A percentile compares a stretch with the other conserved stretches of the same genome.
These are phyloP conservation scores for Endothia cerciana DNA, from an alignment of 2,329 filamentous ascomycete genomes.

Conservation along the genomic window DNA sequence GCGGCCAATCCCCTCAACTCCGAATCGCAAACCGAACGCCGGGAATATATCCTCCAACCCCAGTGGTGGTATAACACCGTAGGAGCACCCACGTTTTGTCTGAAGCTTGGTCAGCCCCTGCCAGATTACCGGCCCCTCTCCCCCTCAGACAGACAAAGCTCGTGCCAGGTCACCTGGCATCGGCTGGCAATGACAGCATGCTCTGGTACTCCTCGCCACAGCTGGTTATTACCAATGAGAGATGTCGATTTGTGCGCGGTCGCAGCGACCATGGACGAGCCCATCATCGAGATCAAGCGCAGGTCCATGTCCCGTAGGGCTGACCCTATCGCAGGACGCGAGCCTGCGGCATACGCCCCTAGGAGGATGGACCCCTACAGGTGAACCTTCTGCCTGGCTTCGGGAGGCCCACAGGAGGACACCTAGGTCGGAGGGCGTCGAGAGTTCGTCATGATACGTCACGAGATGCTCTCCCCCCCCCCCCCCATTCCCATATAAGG, in stretches of 20 bases:
- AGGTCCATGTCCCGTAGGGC: not conserved
- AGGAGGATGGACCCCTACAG: not conserved
- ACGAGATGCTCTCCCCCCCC: not conserved
- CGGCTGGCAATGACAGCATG: not conserved
- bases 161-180: not conserved
- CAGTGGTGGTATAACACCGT: not conserved
- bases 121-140: not conserved
- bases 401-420: not conserved
- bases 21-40: constrained; percentile 12
- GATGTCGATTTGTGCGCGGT: not conserved
- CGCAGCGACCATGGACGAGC: not conserved
- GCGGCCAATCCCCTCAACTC: not conserved
- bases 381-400: not conserved
- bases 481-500: not conserved
- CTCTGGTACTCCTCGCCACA: not conserved
- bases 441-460: not conserved
- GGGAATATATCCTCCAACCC: not conserved
- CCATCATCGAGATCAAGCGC: not conserved
- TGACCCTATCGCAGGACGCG: not conserved
- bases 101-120: not conserved
- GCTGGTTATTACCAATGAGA: not conserved
- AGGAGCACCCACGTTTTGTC: not conserved
- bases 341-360: not conserved
- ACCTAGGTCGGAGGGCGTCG: not conserved
- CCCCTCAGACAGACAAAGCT: not conserved